Percentiles rank a stretch among this genome's conserved stretches.
These are phyloP conservation scores for Rhinocladiella similis DNA, from an alignment of 2,329 filamentous ascomycete species.

Conservation along the genomic window DNA sequence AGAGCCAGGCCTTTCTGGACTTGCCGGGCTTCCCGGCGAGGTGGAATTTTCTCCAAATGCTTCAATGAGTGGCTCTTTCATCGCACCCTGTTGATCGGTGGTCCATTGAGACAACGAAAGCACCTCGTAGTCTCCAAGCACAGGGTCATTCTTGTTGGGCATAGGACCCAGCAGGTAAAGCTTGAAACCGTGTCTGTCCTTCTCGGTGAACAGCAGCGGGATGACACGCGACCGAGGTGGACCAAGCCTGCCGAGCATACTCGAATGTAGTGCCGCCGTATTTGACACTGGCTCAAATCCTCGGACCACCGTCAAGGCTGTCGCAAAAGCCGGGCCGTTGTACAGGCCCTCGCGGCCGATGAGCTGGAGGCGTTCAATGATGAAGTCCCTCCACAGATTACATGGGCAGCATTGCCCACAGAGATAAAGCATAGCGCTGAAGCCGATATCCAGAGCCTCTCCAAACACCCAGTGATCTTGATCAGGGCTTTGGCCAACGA, in stretches of 20 bases:
- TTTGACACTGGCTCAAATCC: conserved; percentile 5
- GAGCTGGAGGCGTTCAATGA: conserved; percentile 1
- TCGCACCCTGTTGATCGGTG: not conserved
- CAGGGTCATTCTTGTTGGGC: not conserved
- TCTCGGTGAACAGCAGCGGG: conserved; percentile 1
- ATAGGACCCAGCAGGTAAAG: not conserved
- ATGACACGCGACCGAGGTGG: conserved; percentile 7
- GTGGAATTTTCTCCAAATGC: not conserved
- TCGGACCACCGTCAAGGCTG: conserved; percentile 1
- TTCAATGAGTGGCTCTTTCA: not conserved
- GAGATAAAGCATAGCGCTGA: conserved; percentile 3
- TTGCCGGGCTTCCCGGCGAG: not conserved
- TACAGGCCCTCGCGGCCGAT: conserved; percentile 9
- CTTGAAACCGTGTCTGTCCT: not conserved
- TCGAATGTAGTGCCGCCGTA: not conserved
- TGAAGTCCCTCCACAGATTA: conserved; percentile 1
- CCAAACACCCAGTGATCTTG: not conserved
- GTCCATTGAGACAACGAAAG: not conserved
- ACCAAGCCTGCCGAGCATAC: not conserved
- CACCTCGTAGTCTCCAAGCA: not conserved
- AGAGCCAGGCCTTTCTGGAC: not conserved
- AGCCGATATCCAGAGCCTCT: conserved; percentile 4
- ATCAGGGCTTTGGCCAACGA: not conserved
- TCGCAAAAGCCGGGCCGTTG: conserved; percentile 6
- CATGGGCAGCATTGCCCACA: conserved; percentile 5